A percentile compares a stretch with the other conserved stretches of the same genome.
Evolutionary conservation across 352 stramenopile species (phyloP).

Genomic region (Pythium pectinolyticum): DNA sequence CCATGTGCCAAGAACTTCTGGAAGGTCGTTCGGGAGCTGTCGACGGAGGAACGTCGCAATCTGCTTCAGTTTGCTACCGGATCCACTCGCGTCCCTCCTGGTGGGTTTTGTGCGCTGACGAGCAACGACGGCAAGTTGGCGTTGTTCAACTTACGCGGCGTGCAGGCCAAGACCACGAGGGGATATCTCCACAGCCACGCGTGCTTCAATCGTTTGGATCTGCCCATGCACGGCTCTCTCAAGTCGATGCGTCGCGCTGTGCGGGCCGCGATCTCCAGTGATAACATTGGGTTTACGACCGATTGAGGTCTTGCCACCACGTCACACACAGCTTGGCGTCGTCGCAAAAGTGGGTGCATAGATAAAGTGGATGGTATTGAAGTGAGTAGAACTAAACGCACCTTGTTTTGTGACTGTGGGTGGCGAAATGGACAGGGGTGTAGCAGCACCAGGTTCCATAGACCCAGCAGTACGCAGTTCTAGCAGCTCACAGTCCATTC

Average conservation of each 20-base stretch:
- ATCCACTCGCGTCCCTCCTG: slow-evolving; percentile 57
- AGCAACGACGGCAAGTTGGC: slow-evolving; percentile 52
- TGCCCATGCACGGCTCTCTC: slow-evolving; percentile 92
- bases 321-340: too few species aligned
- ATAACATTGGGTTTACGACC: slow-evolving; percentile 4
- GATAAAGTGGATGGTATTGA: too few species aligned
- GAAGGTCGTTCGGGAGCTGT: slow-evolving; percentile 74
- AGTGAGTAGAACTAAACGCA: too few species aligned
- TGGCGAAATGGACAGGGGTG: too few species aligned
- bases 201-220: slow-evolving; percentile 90
- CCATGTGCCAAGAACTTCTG: slow-evolving; percentile 89
- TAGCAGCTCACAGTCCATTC: too few species aligned
- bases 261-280: background rate
- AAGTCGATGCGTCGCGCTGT: slow-evolving; percentile 49
- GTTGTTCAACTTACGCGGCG: slow-evolving; percentile 50
- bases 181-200: slow-evolving; percentile 68
- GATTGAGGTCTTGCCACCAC: background rate
- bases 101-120: slow-evolving; percentile 47
- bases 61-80: slow-evolving; percentile 92
- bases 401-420: too few species aligned
- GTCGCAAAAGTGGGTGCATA: too few species aligned
- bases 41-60: slow-evolving; percentile 81
- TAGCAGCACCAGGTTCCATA: too few species aligned
- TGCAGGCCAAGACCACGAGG: background rate
- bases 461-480: too few species aligned